Base-by-base conservation (phyloP, 78 protist species). In the Dictyostelium purpureum region DNA sequence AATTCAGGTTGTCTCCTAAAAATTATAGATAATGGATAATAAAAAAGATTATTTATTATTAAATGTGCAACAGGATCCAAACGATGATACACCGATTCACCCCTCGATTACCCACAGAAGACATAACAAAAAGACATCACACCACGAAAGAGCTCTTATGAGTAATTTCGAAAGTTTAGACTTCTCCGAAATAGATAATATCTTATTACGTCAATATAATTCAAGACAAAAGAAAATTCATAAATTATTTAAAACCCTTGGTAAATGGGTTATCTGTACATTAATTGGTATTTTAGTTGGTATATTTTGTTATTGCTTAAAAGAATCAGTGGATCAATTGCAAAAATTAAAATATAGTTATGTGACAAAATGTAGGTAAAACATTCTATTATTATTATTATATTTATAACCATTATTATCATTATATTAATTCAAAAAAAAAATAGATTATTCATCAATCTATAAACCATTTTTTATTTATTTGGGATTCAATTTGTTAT, bases 251-350 rank as follows among this genome's bases (percentile, higher is more conserved):
- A 85, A 85, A 18, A 66, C 91, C 1, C 21, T 85, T 31, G 81
- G 81, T 4, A 85, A 85, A 73, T 85, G 91, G 91, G 38, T 59
- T 2, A 70, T 85, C 12, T 85, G 91, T 59, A 37, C 75, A 0
- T 37, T 85, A 1, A 85, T 85, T 57, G 91, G 91, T 85, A 49
- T 85, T 0, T 21, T 88, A 33, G 85, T 76, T 75, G 94, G 89
- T 73, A 51, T 88, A 6, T 74, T 63, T 19, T 77, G 77, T 19
- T 78, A 75, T 49, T 75, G 87, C 75, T 43, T 88, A 40, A 88
- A 79, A 61, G 52, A 31, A 69, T 54, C 82, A 18, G 81, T 73
- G 31, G 91, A 85, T 73, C 19, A 88, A 57, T 42, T 88, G 28
- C 83, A 78, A 70, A 70, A 65, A 21, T 35, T 88, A 43, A 88